Base-by-base conservation (phyloP, 441 rosid species). In the Aquilaria agallochum region DNA sequence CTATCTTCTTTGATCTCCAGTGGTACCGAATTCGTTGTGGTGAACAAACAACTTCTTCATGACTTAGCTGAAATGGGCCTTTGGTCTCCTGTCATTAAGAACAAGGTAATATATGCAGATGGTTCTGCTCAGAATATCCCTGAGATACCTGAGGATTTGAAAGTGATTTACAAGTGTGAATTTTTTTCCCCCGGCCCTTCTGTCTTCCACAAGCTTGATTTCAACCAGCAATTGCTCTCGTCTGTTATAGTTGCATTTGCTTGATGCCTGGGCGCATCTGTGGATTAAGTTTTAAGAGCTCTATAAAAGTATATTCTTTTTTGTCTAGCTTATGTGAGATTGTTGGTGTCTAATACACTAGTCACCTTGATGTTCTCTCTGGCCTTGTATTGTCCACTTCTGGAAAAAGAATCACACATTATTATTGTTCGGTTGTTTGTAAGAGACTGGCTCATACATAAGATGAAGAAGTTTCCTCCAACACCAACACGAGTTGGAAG, bases 11-110 rank as follows among this genome's bases (percentile, higher is more conserved):
- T 60, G 47, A 31, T 30, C 58, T 78, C 53, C 79, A 89, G 98
- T 11, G 98, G 95, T 56, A 0, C 27, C 27, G 96, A 92, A 69
- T 92, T 92, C 68, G 98, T 89, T 53, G 98, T 87, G 34, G 96
- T 87, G 69, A 89, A 89, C 80, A 89, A 89, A 67, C 96, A 89
- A 80, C 92, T 89, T 74, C 94, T 89, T 63, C 83, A 89, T 57
- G 94, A 89, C 74, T 66, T 89, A 44, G 83, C 90, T 3, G 96
- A 87, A 68, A 80, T 87, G 90, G 88, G 92, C 44, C 69, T 85
- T 3, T 90, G 95, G 96, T 74, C 87, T 66, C 88, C 95, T 34
- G 51, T 79, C 1, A 53, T 90, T 12, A 90, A 87, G 78, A 87
- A 90, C 72, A 79, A 82, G 74, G 80, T 90, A 62, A 82, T 90